A percentile compares a stretch with the other conserved stretches of the same genome.
phyloP scores from a whole-genome alignment of 2,329 filamentous ascomycete species.

The Talaromyces sp. region DNA sequence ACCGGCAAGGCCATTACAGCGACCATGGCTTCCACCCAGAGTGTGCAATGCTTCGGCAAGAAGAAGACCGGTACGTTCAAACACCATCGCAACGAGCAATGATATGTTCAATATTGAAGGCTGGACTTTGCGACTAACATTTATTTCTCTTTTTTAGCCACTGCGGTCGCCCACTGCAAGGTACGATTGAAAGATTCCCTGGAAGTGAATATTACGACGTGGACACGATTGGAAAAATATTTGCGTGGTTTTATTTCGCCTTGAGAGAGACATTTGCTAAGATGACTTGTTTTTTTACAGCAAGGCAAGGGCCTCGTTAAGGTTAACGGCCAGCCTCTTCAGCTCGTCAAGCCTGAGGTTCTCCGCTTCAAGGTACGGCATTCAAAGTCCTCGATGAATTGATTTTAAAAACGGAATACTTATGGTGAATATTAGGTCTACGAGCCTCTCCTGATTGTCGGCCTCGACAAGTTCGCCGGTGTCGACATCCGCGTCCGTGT shows the following conservation, averaged over 20 bases:
- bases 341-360: conserved; percentile 91
- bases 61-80: conserved; percentile 70
- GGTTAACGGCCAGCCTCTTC: conserved; percentile 96
- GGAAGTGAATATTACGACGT: background rate
- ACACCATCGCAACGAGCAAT: too few relatives aligned
- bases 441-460: conserved; percentile 95
- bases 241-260: background rate
- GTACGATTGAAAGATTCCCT: conserved; percentile 44
- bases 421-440: conserved; percentile 62
- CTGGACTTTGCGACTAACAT: conserved; percentile 27
- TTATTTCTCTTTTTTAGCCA: conserved; percentile 50
- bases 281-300: conserved; percentile 36
- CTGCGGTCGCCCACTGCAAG: conserved; percentile 89
- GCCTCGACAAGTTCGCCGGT: conserved; percentile 92
- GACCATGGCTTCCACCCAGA: conserved; percentile 74
- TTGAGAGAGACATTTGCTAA: conserved; percentile 7
- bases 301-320: conserved; percentile 87
- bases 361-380: conserved; percentile 84
- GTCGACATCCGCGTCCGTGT: conserved; percentile 98
- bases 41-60: conserved; percentile 99
- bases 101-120: background rate
- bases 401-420: conserved; percentile 3
- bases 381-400: background rate
- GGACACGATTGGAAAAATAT: background rate
- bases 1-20: conserved; percentile 36